Evolutionary conservation across 345 rosid genomes (phyloP), one percentile per base, ranked within the genome.

Genomic region (Brassica rapa): DNA sequence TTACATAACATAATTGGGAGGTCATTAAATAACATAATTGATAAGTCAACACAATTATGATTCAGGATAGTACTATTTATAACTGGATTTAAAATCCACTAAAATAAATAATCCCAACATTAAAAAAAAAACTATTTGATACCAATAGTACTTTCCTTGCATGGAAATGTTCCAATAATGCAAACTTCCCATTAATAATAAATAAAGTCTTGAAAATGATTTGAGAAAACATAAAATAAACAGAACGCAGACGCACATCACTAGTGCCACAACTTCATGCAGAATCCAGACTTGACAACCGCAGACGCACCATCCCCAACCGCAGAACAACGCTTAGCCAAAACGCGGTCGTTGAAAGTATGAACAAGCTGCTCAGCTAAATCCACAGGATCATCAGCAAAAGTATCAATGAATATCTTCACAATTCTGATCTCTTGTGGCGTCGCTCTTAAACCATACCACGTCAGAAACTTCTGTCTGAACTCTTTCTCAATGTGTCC

Each of bases 211-310:
- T 49, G 33, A 68, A 79, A 59, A 66, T 72, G 51, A 66, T 23
- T 62, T 33, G 27, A 21, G 6, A 9, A 27, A 7, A 1, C 1
- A 11, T 5, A 73, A 43, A 12, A 68, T 9, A 23, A 41, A 14
- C 53, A 56, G 65, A 68, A 59, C 60, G 56, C 56, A 49, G 56
- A 49, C 32, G 61, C 46, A 71, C 67, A 30, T 65, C 27, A 62
- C 72, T 75, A 92, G 83, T 95, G 99, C 96, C 96, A 93, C 46
- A 95, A 91, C 88, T 91, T 95, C 98, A 91, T 90, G 84, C 98
- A 95, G 83, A 95, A 88, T 19, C 98, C 98, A 79, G 92, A 80
- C 0, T 96, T 89, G 69, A 90, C 96, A 11, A 82, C 87, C 1
- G 98, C 89, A 16, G 90, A 75, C 69, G 80, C 79, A 53, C 74